Evolutionary conservation across 345 rosid genomes (phyloP), one percentile per base, ranked within the genome.

Genomic region (Eucalyptus polybractea): DNA sequence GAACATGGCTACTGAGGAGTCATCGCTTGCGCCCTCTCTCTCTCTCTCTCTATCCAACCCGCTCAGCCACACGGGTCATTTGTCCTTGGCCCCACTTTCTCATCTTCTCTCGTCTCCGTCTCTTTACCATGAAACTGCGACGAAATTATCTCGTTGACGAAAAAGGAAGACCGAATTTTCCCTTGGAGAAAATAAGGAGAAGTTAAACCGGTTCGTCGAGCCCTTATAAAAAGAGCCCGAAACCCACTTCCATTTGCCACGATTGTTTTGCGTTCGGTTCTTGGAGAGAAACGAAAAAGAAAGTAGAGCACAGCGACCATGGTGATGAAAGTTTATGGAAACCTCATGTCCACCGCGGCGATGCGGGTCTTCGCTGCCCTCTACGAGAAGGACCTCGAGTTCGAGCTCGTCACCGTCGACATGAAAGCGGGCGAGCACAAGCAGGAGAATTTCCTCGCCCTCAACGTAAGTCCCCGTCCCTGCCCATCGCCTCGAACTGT

Each of bases 331-430:
- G 89, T 93, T 81, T 87, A 91, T 44, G 93, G 93, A 49, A 44
- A 2, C 80, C 29, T 44, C 40, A 0, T 65, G 60, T 93, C 94
- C 49, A 90, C 92, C 14, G 91, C 92, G 10, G 7, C 91, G 10
- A 51, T 37, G 88, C 58, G 91, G 80, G 93, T 89, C 42, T 40
- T 91, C 10, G 91, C 91, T 5, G 54, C 90, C 89, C 92, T 91
- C 13, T 53, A 56, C 29, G 94, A 93, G 88, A 91, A 93, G 87
- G 91, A 72, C 15, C 80, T 91, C 33, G 91, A 90, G 5, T 93
- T 93, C n/a, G 91, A 91, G 91, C 42, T 93, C 40, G 72, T 90
- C 89, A 80, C 76, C 15, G 89, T 91, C 42, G 87, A 91, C 88
- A 60, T 91, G 91, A 31, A n/a, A 27, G 6, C 88, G 3, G 91